Conservation (phyloP, 106 monocot species). For the Vanilla planifolia region DNA sequence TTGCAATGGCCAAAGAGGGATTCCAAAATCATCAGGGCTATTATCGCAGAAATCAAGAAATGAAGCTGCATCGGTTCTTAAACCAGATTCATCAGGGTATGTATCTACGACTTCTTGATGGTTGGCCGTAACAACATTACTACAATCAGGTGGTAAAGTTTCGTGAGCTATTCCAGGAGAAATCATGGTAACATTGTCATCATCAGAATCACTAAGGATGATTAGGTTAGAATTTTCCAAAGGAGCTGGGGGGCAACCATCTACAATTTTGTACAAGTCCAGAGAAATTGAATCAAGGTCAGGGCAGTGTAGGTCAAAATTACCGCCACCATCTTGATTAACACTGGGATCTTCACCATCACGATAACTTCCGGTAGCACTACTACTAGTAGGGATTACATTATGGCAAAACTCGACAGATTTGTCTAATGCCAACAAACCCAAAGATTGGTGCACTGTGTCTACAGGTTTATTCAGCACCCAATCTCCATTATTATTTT, state of each 20-base stretch:
- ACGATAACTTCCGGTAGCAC: conserved; percentile 38
- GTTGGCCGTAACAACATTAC: conserved; percentile 15
- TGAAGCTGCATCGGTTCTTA: conserved; percentile 17
- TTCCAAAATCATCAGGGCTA: conserved; percentile 43
- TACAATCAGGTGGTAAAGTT: conserved; percentile 8
- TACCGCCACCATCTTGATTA: conserved; percentile 46
- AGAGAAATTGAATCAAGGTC: conserved; percentile 41
- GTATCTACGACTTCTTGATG: conserved; percentile 32
- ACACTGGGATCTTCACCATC: conserved; percentile 50
- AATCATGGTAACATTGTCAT: conserved; percentile 37
- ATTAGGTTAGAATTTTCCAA: conserved; percentile 45
- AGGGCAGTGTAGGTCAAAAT: conserved; percentile 25
- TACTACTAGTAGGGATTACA: conserved; percentile 31
- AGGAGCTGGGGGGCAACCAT: conserved; percentile 8
- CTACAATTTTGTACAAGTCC: conserved; percentile 13
- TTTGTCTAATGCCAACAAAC: conserved; percentile 16
- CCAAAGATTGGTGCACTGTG: conserved; percentile 18
- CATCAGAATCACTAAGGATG: conserved; percentile 84
- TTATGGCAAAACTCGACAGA: conserved; percentile 22
- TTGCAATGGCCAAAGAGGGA: conserved; percentile 44
- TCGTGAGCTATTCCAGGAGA: conserved; percentile 22
- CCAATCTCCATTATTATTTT: conserved; percentile 45
- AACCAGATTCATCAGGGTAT: conserved; percentile 31
- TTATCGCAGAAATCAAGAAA: conserved; percentile 34
- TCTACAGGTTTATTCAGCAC: conserved; percentile 45